A percentile compares a stretch with the other conserved stretches of the same genome.
phyloP scores from a whole-genome alignment of 805 yeast genomes.

The Debaryomyces castellii region DNA sequence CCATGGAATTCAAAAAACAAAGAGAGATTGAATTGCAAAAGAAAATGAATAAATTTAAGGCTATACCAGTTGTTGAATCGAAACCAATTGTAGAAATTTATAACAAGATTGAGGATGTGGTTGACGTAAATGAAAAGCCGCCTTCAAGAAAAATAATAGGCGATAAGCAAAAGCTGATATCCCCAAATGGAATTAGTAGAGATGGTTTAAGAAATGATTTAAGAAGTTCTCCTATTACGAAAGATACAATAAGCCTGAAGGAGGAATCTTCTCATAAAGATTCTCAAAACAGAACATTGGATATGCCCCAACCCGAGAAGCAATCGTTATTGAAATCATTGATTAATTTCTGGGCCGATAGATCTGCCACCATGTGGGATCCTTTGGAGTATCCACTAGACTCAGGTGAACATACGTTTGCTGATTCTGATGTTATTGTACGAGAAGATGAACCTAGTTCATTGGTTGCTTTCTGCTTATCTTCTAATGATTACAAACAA shows the following conservation, averaged over 20 bases:
- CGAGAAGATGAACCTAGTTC: slow-evolving; percentile 97
- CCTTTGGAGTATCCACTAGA: slow-evolving; percentile 81
- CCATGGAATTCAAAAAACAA: slow-evolving; percentile 83
- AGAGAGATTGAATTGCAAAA: slow-evolving; percentile 71
- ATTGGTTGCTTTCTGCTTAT: slow-evolving; percentile 86
- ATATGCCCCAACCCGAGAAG: slow-evolving; percentile 55
- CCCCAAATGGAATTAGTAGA: background rate
- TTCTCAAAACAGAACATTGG: slow-evolving; percentile 13
- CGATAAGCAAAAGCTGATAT: background rate
- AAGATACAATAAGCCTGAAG: background rate
- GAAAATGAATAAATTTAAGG: slow-evolving; percentile 62
- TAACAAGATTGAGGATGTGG: slow-evolving; percentile 85
- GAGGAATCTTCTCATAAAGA: slow-evolving; percentile 3
- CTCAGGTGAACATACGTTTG: slow-evolving; percentile 85
- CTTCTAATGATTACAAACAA: slow-evolving; percentile 76
- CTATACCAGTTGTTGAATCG: slow-evolving; percentile 68
- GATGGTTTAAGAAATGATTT: slow-evolving; percentile 5
- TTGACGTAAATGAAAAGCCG: slow-evolving; percentile 44
- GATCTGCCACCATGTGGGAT: slow-evolving; percentile 94
- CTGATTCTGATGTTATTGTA: slow-evolving; percentile 89
- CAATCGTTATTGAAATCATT: slow-evolving; percentile 78
- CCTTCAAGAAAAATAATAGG: background rate
- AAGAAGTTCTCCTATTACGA: background rate
- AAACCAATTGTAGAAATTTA: slow-evolving; percentile 90
- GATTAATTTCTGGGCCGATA: slow-evolving; percentile 94